phyloP scores from a whole-genome alignment of 1,139 yeast genomes.

The Diutina ranongensis region DNA sequence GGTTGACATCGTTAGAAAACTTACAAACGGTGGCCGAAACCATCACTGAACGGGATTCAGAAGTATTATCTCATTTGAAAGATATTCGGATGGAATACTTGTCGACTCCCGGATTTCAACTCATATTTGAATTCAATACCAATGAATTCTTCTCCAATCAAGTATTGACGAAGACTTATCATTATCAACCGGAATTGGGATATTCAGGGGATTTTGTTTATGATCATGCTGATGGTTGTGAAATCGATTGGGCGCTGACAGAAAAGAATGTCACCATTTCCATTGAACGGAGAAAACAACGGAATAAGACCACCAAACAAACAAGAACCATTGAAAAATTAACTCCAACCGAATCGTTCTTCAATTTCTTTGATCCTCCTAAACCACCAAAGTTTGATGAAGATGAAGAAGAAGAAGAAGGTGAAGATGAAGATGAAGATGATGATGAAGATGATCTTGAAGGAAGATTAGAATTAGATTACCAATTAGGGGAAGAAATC shows the following conservation, averaged over 20 bases:
- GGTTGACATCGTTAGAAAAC: constrained; percentile 94
- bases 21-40: constrained; percentile 72
- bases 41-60: constrained; percentile 84
- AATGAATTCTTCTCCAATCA: constrained; percentile 74
- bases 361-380: constrained; percentile 94
- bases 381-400: constrained; percentile 43
- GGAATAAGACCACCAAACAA: constrained; percentile 95
- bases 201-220: constrained; percentile 94
- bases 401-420: constrained; percentile 31
- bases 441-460: constrained; percentile 71
- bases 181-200: constrained; percentile 89
- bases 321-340: constrained; percentile 93
- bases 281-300: constrained; percentile 92
- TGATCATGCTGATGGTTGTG: constrained; percentile 91
- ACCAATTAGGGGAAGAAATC: constrained; percentile 91
- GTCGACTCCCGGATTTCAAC: constrained; percentile 80
- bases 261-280: constrained; percentile 76
- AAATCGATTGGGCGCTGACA: constrained; percentile 73
- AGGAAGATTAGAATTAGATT: constrained; percentile 79
- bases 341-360: constrained; percentile 87
- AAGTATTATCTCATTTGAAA: constrained; percentile 55
- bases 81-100: constrained; percentile 78
- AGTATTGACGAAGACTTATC: constrained; percentile 72
- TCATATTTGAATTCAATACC: constrained; percentile 68
- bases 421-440: constrained; percentile 36